Percentiles rank a stretch among this genome's conserved stretches.
Conservation (phyloP, 345 rosid species). For the Lepidium aucheri region DNA sequence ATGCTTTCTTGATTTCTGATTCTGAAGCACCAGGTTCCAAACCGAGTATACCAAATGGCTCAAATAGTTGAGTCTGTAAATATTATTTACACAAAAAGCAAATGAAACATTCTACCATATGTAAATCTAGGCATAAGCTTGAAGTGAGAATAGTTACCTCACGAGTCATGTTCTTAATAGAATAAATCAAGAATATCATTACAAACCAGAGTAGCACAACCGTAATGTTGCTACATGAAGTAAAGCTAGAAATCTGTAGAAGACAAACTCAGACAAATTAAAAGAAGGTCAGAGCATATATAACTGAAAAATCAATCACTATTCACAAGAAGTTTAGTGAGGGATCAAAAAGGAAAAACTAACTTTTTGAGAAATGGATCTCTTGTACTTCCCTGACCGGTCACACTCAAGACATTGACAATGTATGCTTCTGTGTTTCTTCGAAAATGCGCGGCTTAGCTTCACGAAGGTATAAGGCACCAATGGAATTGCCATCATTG, state of each 20-base stretch:
- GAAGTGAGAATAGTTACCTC: slow-evolving; percentile 43
- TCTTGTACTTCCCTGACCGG: slow-evolving; percentile 77
- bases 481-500: slow-evolving; percentile 81
- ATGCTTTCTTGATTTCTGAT: slow-evolving; percentile 82
- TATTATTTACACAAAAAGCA: neutral
- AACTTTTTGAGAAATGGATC: slow-evolving; percentile 63
- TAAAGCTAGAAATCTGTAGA: slow-evolving; percentile 70
- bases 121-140: neutral
- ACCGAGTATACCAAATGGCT: slow-evolving; percentile 81
- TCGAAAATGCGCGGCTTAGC: slow-evolving; percentile 59
- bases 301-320: neutral
- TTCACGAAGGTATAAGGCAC: slow-evolving; percentile 75
- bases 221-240: slow-evolving; percentile 77
- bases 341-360: slow-evolving; percentile 4
- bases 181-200: slow-evolving; percentile 74
- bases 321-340: neutral
- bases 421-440: slow-evolving; percentile 55
- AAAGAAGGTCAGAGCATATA: neutral
- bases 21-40: slow-evolving; percentile 76
- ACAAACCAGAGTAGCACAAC: slow-evolving; percentile 67
- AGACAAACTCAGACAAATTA: slow-evolving; percentile 2
- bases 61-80: slow-evolving; percentile 71
- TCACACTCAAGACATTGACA: slow-evolving; percentile 76
- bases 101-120: neutral
- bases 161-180: slow-evolving; percentile 72